Percentiles rank a stretch among this genome's conserved stretches.
These are phyloP conservation scores for Perkinsus chesapeaki DNA, from an alignment of 169 alveolate species.

Conservation along the genomic window DNA sequence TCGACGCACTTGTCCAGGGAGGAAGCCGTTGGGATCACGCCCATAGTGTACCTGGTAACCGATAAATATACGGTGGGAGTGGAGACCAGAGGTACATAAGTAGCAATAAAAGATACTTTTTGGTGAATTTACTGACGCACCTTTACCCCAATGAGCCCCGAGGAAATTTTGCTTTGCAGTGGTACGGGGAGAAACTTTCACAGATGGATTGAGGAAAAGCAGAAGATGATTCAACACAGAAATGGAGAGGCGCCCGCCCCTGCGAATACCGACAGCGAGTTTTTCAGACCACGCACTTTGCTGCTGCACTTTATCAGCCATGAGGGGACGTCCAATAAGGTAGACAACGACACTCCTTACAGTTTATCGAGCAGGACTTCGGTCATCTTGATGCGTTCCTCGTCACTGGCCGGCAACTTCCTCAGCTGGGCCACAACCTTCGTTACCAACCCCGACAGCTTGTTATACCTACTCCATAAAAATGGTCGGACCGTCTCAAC, in stretches of 20 bases:
- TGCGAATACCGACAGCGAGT: background rate
- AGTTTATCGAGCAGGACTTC: constrained; percentile 82
- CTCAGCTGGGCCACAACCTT: constrained; percentile 79
- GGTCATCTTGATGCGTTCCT: constrained; percentile 83
- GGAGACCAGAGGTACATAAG: too few relatives aligned
- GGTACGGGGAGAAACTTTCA: too few relatives aligned
- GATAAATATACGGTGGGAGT: background rate
- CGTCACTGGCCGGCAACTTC: constrained; percentile 81
- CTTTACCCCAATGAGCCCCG: background rate
- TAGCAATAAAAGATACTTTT: too few relatives aligned
- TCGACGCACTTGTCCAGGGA: constrained; percentile 81
- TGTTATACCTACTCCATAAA: constrained; percentile 71
- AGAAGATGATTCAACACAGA: background rate
- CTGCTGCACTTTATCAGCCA: background rate
- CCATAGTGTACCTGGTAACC: constrained; percentile 70
- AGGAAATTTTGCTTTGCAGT: too few relatives aligned
- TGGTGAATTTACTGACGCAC: background rate
- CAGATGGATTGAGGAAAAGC: too few relatives aligned
- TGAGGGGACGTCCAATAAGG: background rate
- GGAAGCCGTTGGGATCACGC: constrained; percentile 76
- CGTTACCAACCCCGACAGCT: constrained; percentile 86
- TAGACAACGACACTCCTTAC: constrained; percentile 34
- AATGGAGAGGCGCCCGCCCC: background rate
- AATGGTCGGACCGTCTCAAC: background rate
- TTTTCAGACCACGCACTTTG: too few relatives aligned